phyloP scores from a whole-genome alignment of 2,329 filamentous ascomycete genomes.

The Exserohilum turcica region DNA sequence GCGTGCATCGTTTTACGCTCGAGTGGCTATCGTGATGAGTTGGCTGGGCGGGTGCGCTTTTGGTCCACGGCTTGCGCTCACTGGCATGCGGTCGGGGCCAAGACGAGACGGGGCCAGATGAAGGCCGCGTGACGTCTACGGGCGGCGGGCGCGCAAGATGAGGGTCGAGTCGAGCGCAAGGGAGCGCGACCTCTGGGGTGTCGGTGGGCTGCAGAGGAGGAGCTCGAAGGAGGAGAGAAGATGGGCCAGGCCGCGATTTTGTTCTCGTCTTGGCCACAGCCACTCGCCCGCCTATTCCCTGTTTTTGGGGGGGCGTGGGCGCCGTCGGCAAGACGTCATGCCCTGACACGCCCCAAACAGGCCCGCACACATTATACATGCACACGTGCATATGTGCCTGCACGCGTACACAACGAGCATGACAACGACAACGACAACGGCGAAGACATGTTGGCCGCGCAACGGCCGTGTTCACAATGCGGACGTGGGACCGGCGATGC shows the following conservation, averaged over 20 bases:
- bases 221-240: constrained; percentile 33
- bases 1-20: constrained; percentile 36
- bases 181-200: constrained; percentile 45
- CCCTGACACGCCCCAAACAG: neutral
- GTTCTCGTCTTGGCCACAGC: constrained; percentile 26
- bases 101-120: constrained; percentile 29
- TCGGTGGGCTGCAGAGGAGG: constrained; percentile 44
- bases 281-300: constrained; percentile 31
- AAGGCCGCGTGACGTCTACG: constrained; percentile 32
- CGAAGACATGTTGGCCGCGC: too few relatives aligned
- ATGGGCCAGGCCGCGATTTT: constrained; percentile 39
- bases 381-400: too few relatives aligned
- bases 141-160: constrained; percentile 33
- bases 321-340: constrained; percentile 31
- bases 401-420: too few relatives aligned
- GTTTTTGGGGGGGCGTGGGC: too few relatives aligned
- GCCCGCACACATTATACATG: neutral
- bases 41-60: constrained; percentile 41
- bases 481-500: neutral
- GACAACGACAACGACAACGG: too few relatives aligned
- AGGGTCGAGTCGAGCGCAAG: constrained; percentile 44
- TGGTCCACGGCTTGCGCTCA: constrained; percentile 47
- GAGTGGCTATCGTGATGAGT: constrained; percentile 37
- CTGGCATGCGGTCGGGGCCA: constrained; percentile 33
- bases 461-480: too few relatives aligned